phyloP scores from a whole-genome alignment of 306 rosid species.

The Sindora glabra region DNA sequence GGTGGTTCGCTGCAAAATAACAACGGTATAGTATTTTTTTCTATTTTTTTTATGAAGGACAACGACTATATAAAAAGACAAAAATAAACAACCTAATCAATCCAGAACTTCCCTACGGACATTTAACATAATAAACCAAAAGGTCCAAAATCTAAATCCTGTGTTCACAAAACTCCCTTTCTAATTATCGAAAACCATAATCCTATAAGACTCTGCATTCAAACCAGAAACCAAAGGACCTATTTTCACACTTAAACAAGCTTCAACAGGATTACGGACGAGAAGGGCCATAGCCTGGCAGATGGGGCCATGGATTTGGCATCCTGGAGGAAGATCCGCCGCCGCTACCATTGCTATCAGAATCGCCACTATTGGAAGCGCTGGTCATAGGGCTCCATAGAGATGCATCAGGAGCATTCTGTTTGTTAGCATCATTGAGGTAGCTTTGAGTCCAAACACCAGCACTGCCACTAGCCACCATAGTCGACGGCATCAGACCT shows the following conservation, averaged over 20 bases:
- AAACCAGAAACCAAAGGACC: not conserved
- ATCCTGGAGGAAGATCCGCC: slow-evolving; percentile 8
- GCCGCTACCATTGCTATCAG: not conserved
- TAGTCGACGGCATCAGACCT: not conserved
- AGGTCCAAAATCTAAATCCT: not conserved
- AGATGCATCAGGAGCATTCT: not conserved
- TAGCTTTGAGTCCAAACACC: slow-evolving; percentile 20
- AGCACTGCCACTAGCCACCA: not conserved
- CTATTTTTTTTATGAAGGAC: too few relatives aligned
- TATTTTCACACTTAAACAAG: not conserved
- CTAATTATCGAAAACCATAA: slow-evolving; percentile 1
- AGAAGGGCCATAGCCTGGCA: slow-evolving; percentile 10
- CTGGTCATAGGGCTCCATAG: slow-evolving; percentile 13
- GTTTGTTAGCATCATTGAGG: not conserved
- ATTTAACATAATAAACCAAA: not conserved
- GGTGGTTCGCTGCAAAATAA: too few relatives aligned
- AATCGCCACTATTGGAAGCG: not conserved
- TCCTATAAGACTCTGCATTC: not conserved
- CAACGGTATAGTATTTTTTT: too few relatives aligned
- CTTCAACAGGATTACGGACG: not conserved
- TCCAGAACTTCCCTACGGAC: slow-evolving; percentile 2
- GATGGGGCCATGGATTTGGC: slow-evolving; percentile 22
- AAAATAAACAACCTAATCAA: slow-evolving; percentile 13
- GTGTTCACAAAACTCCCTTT: slow-evolving; percentile 11
- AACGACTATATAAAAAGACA: not conserved